Evolutionary conservation across 1,284 basidiomycete genomes (phyloP), one percentile per base, ranked within the genome.

Genomic region (Filobasidium uniguttulatum): DNA sequence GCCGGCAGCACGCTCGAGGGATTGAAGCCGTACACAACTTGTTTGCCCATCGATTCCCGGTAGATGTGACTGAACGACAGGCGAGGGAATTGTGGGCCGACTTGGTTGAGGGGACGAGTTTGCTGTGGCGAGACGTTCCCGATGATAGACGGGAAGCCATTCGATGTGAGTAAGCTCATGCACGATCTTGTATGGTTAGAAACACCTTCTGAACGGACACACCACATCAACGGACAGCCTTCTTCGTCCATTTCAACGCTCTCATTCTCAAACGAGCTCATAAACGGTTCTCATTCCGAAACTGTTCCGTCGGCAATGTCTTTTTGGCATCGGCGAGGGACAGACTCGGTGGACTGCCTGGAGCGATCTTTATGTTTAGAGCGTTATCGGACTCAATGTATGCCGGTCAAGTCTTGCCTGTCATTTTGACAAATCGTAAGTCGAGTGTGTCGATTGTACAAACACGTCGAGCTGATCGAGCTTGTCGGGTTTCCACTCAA

Each of bases 361-460:
- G 88, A 3, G 89, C 91, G 9, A 90, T 98, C 58, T 98, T 96
- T 67, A 72, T 97, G 34, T 96, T 98, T 65, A 83, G 88, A 19
- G 85, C 87, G 0, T 84, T 96, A 50, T 91, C 90, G 0, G 85
- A 81, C 10, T 73, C 73, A 5, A 63, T 65, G 30, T 61, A 63
- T 14, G 43, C 34, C 2, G 49, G 25, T 2, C 61, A 65, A 44
- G 69, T 88, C 46, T 72, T 96, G 2, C 93, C 93, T 0, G 85
- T 83, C 6, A 85, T 97, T 59, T 82, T 94, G 44, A 97, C 93
- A 2, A 94, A 90, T 66, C 88, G 90, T 66, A n/a, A n/a, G n/a
- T n/a, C n/a, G 38, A 50, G 64, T 52, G 6, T 30, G 4, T 17
- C 19, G 85, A 0, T 86, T 90, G n/a, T 96, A 88, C 3, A 93